Evolutionary conservation across 129 eudicot species (phyloP).

Genomic region (Artemisia annua): DNA sequence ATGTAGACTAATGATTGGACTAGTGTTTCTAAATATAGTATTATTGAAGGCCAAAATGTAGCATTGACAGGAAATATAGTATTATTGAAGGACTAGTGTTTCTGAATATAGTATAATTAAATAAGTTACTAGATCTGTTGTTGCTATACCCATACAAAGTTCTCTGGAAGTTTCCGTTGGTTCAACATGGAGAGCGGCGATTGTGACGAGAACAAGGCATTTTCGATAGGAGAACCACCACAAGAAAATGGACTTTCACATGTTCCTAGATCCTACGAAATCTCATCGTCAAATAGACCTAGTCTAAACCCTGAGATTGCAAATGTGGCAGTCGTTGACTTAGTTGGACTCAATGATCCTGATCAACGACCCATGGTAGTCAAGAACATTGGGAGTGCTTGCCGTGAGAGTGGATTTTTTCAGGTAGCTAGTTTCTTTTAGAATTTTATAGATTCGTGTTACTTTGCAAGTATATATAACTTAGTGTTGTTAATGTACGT

Average conservation of each 20-base stretch:
- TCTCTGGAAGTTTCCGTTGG: background rate
- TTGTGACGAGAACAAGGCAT: slow-evolving; percentile 19
- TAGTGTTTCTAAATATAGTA: no score
- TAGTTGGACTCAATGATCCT: slow-evolving; percentile 44
- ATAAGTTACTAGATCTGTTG: slow-evolving; percentile 9
- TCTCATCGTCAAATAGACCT: slow-evolving; percentile 36
- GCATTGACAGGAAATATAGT: no score
- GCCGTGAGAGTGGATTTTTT: slow-evolving; percentile 55
- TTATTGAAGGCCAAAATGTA: no score
- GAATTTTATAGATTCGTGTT: background rate
- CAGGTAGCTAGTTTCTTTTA: slow-evolving; percentile 33
- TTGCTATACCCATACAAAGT: background rate
- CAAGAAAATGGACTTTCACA: slow-evolving; percentile 50
- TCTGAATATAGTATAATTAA: background rate
- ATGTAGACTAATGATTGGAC: no score
- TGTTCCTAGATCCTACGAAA: slow-evolving; percentile 55
- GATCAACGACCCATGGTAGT: slow-evolving; percentile 28
- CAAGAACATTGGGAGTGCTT: slow-evolving; percentile 45
- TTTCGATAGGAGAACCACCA: slow-evolving; percentile 53
- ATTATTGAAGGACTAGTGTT: background rate
- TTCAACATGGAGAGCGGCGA: slow-evolving; percentile 32
- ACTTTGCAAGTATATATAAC: no score
- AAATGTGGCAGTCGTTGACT: slow-evolving; percentile 42
- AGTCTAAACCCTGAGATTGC: slow-evolving; percentile 26
- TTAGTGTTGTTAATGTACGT: background rate